A percentile compares a stretch with the other conserved stretches of the same genome.
These are phyloP conservation scores for Puccinellia tenuiflora DNA, from an alignment of 176 grass and related monocot genomes.

Conservation along the genomic window DNA sequence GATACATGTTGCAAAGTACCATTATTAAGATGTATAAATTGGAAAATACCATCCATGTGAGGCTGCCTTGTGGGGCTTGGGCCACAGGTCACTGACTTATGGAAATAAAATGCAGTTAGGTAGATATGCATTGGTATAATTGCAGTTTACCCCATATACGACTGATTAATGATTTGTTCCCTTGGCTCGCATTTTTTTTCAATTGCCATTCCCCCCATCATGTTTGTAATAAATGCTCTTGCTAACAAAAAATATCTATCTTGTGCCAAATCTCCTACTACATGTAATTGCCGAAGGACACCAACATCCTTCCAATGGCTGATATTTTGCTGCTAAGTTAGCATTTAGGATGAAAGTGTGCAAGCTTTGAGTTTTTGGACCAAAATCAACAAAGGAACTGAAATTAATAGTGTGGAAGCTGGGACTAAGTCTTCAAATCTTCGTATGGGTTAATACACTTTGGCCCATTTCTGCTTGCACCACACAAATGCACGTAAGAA, in stretches of 20 bases:
- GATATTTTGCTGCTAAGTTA: background rate
- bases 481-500: background rate
- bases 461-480: background rate
- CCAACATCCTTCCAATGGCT: background rate
- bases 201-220: background rate
- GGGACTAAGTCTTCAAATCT: background rate
- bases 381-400: background rate
- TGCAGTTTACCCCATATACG: background rate
- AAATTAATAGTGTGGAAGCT: background rate
- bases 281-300: background rate
- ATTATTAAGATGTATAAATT: background rate
- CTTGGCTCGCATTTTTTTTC: background rate
- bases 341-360: background rate
- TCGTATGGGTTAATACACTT: background rate
- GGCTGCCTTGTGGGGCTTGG: background rate
- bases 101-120: background rate
- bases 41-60: background rate
- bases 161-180: background rate
- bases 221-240: background rate
- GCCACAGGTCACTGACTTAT: background rate
- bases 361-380: background rate
- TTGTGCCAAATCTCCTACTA: background rate
- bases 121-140: background rate
- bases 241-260: background rate
- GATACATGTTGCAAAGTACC: background rate